A percentile compares a stretch with the other conserved stretches of the same genome.
phyloP scores from a whole-genome alignment of 2,329 filamentous ascomycete genomes.

The Ceratocystis lukuohia region DNA sequence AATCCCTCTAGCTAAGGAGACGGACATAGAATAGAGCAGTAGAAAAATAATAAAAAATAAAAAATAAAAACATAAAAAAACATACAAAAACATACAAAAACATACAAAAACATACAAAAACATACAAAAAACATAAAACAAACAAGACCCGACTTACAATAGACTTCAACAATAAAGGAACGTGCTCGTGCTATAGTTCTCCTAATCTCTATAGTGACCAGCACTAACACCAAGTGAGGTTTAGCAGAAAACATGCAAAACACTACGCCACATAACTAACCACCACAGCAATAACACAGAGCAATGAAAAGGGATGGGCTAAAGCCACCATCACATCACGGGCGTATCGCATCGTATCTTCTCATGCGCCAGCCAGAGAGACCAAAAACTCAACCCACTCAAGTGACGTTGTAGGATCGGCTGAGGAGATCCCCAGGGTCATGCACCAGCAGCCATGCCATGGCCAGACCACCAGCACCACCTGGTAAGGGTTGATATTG shows the following conservation, averaged over 20 bases:
- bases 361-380: too few relatives aligned
- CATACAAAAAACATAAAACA: neutral
- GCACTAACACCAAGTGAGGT: conserved; percentile 5
- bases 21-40: neutral
- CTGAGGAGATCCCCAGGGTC: too few relatives aligned
- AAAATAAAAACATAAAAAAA: neutral
- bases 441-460: too few relatives aligned
- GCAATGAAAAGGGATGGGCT: neutral
- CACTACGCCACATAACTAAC: neutral
- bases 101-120: too few relatives aligned
- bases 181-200: neutral
- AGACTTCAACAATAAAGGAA: neutral
- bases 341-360: too few relatives aligned
- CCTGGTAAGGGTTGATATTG: too few relatives aligned
- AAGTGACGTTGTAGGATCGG: too few relatives aligned
- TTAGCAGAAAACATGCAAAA: neutral
- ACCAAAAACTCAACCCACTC: too few relatives aligned
- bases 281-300: too few relatives aligned
- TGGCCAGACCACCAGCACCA: too few relatives aligned
- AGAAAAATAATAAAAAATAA: neutral
- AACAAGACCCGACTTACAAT: neutral
- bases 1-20: neutral
- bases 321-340: too few relatives aligned
- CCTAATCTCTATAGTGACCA: conserved; percentile 5
- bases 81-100: too few relatives aligned